These are phyloP conservation scores for Trichophyton equinum DNA, from an alignment of 2,329 filamentous ascomycete genomes.

Conservation along the genomic window DNA sequence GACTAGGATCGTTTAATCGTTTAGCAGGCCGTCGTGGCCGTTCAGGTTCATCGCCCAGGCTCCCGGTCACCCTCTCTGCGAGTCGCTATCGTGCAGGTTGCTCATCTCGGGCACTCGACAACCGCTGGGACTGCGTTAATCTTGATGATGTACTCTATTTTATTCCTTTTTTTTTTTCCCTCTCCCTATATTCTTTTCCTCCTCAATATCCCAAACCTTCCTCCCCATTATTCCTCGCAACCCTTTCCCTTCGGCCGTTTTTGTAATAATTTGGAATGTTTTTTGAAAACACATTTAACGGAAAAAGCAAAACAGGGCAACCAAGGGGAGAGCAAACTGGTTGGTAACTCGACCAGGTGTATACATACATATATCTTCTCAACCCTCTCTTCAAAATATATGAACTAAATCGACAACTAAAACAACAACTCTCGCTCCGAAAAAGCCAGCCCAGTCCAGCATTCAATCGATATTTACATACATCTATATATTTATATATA, in stretches of 20 bases:
- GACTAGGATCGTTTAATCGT: not conserved
- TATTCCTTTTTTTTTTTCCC: not conserved
- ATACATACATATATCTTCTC: not conserved
- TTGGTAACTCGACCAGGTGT: not conserved
- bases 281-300: not conserved
- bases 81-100: not conserved
- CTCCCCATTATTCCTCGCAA: constrained; percentile 1
- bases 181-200: no score
- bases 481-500: not conserved
- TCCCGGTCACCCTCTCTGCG: not conserved
- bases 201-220: not conserved
- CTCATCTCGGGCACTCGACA: not conserved
- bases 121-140: not conserved
- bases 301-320: not conserved
- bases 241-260: not conserved
- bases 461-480: not conserved
- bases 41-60: not conserved
- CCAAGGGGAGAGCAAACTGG: not conserved
- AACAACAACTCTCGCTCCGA: not conserved
- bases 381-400: not conserved
- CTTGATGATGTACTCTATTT: not conserved
- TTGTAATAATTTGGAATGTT: constrained; percentile 3
- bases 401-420: not conserved
- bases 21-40: not conserved
- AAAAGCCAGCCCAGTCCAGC: not conserved